Percentiles rank a stretch among this genome's conserved stretches.
Evolutionary conservation across 1,139 yeast species (phyloP).

Genomic region (Lodderomyces theae): DNA sequence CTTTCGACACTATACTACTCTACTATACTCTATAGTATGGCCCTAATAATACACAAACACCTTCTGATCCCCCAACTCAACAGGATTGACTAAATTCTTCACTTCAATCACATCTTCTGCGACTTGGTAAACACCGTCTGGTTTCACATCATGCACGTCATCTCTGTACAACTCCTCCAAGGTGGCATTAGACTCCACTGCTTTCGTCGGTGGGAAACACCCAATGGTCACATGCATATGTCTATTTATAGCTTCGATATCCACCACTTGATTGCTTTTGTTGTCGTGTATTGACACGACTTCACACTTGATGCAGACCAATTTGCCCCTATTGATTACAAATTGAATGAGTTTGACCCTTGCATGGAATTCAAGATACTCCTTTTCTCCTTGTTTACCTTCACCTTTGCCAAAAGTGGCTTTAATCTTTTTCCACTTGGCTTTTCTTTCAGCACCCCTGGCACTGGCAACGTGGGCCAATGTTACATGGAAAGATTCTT

Average conservation of each 20-base stretch:
- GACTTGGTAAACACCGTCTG: constrained; percentile 10
- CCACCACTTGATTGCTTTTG: constrained; percentile 14
- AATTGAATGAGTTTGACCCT: constrained; percentile 43
- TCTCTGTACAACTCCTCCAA: constrained; percentile 17
- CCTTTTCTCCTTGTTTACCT: constrained; percentile 8
- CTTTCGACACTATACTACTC: neutral
- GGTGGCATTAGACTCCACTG: constrained; percentile 37
- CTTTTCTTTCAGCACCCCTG: constrained; percentile 19
- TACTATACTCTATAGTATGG: neutral
- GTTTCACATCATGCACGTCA: neutral
- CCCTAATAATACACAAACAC: neutral
- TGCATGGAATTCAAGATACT: constrained; percentile 23
- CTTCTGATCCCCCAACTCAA: neutral
- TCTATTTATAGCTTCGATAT: constrained; percentile 38
- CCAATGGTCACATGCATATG: constrained; percentile 79
- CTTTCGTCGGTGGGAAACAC: constrained; percentile 45
- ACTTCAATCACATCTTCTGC: constrained; percentile 14
- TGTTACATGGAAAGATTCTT: constrained; percentile 72
- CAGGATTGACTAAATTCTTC: constrained; percentile 14
- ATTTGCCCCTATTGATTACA: constrained; percentile 47
- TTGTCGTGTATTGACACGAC: constrained; percentile 23
- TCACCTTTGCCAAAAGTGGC: constrained; percentile 14
- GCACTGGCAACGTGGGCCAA: constrained; percentile 53
- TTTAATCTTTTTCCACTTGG: constrained; percentile 24
- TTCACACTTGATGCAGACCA: constrained; percentile 58